Conservation (phyloP, 768 basidiomycete species). For the Asterophora parasitica region DNA sequence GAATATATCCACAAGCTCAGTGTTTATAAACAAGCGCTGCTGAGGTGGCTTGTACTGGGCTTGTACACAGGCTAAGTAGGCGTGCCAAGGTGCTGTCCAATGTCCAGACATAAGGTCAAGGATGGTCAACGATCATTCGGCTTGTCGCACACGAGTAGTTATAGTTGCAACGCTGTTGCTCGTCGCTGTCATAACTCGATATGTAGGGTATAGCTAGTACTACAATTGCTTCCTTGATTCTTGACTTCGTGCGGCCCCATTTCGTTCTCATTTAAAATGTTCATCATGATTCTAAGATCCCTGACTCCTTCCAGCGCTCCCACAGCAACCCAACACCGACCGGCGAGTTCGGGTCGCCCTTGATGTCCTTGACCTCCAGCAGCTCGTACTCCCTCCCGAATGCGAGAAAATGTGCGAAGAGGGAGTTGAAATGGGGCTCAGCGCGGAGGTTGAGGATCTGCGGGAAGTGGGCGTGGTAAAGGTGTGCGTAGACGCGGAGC, state of each 20-base stretch:
- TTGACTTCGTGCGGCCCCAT: too few species aligned
- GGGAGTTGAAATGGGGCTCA: constrained; percentile 94
- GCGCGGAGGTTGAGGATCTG: constrained; percentile 89
- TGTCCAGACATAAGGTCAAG: too few species aligned
- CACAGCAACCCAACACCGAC: constrained; percentile 78
- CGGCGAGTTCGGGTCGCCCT: constrained; percentile 52
- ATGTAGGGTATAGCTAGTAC: not conserved
- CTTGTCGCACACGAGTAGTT: not conserved
- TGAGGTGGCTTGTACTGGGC: too few species aligned
- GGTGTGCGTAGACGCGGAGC: constrained; percentile 93
- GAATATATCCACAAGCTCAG: not conserved
- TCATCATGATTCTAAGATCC: constrained; percentile 37
- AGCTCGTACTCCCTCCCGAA: constrained; percentile 94
- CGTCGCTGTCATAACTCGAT: not conserved
- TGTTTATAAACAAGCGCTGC: constrained; percentile 1
- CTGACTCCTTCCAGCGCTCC: constrained; percentile 90
- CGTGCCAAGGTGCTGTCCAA: too few species aligned
- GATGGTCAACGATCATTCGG: too few species aligned
- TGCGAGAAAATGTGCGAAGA: constrained; percentile 96
- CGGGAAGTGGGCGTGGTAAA: constrained; percentile 92
- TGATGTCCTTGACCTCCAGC: constrained; percentile 84
- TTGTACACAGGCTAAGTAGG: too few species aligned
- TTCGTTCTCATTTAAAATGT: too few species aligned
- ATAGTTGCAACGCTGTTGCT: not conserved
- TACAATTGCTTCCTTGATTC: not conserved